Base-by-base conservation (phyloP, 495 filamentous ascomycete genomes). In the Xylaria nigripes region DNA sequence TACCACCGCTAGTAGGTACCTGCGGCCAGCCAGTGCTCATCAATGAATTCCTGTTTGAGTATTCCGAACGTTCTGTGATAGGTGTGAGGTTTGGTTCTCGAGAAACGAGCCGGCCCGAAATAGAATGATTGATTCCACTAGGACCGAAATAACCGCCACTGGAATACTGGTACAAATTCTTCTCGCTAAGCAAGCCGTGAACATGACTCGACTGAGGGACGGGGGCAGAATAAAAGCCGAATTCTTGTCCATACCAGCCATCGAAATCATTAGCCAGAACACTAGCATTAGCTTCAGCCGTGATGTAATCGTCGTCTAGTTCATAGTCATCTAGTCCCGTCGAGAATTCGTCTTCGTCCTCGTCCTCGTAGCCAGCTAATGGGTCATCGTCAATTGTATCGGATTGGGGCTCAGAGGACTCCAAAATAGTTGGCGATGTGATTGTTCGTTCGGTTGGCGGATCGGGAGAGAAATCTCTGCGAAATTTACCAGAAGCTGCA, bases 61-160 rank as follows among this genome's bases (percentile, higher is more conserved):
- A 95, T 73, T 98, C 93, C 59, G 87, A 94, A 3, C 92, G 82
- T 69, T 98, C 93, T 0, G 91, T 96, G 57, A 98, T 98, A 5
- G 93, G 93, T 2, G 93, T 98, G 25, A 98, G 72, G 61, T 90
- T 95, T 2, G 94, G 93, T 54, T 96, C 90, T 38, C 86, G 76
- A 22, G 86, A 84, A 30, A 84, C 84, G 30, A 83, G 79, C 2
- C 86, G 79, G 34, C 84, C 87, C 61, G 81, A 90, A 55, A 76
- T 71, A 65, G 63, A 82, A n/a, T 88, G 79, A 30, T 76, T 73
- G 30, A 93, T 65, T 18, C 81, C 83, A 18, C 81, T 77, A 10
- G 83, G 78, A 6, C 89, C 91, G 60, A 98, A 96, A 70, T 86
- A 97, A n/a, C 94, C 93, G 6, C 93, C 94, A 49, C 87, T 83